These are phyloP conservation scores for Pterocarpus santalinus DNA, from an alignment of 306 rosid genomes.

Conservation along the genomic window DNA sequence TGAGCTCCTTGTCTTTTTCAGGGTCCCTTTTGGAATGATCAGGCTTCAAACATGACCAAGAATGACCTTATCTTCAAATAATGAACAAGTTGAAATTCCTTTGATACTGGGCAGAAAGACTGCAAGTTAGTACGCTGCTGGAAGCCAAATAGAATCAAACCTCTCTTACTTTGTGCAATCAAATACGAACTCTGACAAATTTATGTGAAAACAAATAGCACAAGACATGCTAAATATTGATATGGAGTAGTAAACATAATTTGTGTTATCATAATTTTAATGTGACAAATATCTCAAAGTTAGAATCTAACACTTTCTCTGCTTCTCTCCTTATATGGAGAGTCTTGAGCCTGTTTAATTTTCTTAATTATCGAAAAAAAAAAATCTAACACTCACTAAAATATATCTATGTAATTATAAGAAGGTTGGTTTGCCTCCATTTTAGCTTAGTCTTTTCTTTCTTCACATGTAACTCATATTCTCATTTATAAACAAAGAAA, in stretches of 20 bases:
- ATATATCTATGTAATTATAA: too few species aligned
- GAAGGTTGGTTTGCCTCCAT: too few species aligned
- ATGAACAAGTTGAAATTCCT: constrained; percentile 11
- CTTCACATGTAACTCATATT: too few species aligned
- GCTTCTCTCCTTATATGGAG: too few species aligned
- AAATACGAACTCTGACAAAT: neutral
- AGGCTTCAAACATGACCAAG: neutral
- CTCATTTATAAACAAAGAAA: too few species aligned
- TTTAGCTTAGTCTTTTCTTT: too few species aligned
- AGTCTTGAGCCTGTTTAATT: too few species aligned
- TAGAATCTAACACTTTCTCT: too few species aligned
- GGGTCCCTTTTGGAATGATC: neutral
- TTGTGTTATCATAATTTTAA: neutral
- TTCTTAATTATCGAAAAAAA: too few species aligned
- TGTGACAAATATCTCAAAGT: neutral
- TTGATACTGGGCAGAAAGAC: neutral
- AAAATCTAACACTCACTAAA: too few species aligned
- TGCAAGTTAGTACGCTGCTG: too few species aligned
- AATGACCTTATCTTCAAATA: neutral
- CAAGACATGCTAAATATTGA: neutral
- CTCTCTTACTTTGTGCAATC: neutral
- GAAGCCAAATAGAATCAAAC: neutral
- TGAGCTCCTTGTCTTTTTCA: constrained; percentile 25
- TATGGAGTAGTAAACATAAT: neutral
- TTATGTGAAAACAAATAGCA: neutral